Conservation (phyloP, 2,329 filamentous ascomycete species). For the Arthroderma uncinatum region DNA sequence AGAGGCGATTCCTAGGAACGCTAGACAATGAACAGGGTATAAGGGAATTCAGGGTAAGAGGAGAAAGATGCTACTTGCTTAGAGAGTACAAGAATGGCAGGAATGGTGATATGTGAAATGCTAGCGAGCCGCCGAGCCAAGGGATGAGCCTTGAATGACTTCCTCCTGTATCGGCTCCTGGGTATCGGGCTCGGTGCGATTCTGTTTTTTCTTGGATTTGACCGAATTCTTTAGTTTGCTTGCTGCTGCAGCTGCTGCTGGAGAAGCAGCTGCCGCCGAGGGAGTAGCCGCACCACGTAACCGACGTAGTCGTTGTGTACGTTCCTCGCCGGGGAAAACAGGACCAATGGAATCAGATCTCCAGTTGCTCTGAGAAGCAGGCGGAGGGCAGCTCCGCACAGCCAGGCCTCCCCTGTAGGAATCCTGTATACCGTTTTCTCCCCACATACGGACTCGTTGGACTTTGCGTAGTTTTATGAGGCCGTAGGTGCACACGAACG, state of each 20-base stretch:
- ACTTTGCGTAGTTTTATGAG: slow-evolving; percentile 73
- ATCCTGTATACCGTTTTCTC: slow-evolving; percentile 37
- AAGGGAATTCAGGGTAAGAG: not conserved
- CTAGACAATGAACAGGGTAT: not conserved
- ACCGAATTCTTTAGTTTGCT: not conserved
- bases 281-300: slow-evolving; percentile 7
- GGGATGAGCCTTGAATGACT: not conserved
- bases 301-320: slow-evolving; percentile 9
- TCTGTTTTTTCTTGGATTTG: not conserved
- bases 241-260: not conserved
- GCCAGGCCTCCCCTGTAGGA: slow-evolving; percentile 11
- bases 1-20: not conserved
- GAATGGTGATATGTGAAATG: not conserved
- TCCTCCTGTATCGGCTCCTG: not conserved
- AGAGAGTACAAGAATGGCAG: not conserved
- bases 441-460: slow-evolving; percentile 81
- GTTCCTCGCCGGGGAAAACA: slow-evolving; percentile 10
- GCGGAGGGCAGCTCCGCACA: slow-evolving; percentile 3
- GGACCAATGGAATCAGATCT: slow-evolving; percentile 12
- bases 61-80: not conserved
- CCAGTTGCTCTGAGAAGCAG: slow-evolving; percentile 9
- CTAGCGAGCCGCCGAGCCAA: not conserved
- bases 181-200: not conserved
- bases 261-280: not conserved
- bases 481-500: slow-evolving; percentile 71